Percentiles rank a stretch among this genome's conserved stretches.
Conservation (phyloP, 352 stramenopile genomes). For the Peronospora belbahrii region DNA sequence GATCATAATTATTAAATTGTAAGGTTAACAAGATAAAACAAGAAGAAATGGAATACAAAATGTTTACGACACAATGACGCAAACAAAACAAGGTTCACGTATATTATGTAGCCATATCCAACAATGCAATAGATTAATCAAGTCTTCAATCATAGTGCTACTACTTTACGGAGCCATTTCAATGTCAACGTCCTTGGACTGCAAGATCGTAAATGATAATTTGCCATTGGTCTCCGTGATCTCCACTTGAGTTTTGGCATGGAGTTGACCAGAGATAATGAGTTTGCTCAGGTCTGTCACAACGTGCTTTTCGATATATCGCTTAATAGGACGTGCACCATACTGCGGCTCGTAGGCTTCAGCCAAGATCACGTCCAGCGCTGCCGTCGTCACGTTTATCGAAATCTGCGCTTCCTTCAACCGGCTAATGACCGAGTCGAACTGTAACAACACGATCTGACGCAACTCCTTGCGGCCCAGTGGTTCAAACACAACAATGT, state of each 20-base stretch:
- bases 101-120: too few relatives aligned
- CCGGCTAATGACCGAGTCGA: constrained; percentile 80
- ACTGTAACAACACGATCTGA: constrained; percentile 90
- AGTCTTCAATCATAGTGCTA: too few relatives aligned
- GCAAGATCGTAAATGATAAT: constrained; percentile 42
- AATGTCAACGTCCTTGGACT: constrained; percentile 31
- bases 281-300: constrained; percentile 85
- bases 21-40: too few relatives aligned
- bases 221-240: constrained; percentile 40
- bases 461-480: constrained; percentile 84
- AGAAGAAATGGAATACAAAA: too few relatives aligned
- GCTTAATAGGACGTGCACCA: constrained; percentile 92
- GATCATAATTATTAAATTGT: constrained; percentile 19
- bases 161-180: constrained; percentile 29
- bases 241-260: constrained; percentile 60
- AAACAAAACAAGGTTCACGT: too few relatives aligned
- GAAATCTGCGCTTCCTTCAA: constrained; percentile 65
- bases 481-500: constrained; percentile 95
- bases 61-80: too few relatives aligned
- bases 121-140: too few relatives aligned
- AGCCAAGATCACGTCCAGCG: constrained; percentile 88
- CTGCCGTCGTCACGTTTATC: constrained; percentile 65
- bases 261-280: constrained; percentile 46
- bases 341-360: constrained; percentile 91
- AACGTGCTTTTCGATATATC: constrained; percentile 92